These are phyloP conservation scores for Coprinellus aureogranulatus DNA, from an alignment of 768 basidiomycete species.

Conservation along the genomic window DNA sequence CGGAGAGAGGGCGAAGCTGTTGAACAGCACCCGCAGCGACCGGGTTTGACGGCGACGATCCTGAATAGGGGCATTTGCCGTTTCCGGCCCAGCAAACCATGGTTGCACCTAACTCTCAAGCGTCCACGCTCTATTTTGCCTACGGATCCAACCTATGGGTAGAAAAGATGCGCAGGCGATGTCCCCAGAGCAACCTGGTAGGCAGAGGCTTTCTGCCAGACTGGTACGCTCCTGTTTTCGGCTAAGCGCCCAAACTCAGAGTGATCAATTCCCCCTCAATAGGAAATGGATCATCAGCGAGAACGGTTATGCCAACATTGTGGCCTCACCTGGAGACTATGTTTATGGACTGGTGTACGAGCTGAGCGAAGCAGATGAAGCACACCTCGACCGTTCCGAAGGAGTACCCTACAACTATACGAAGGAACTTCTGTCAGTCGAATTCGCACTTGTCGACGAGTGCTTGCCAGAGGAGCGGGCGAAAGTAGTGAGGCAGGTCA, in stretches of 20 bases:
- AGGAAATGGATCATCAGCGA: conserved; percentile 49
- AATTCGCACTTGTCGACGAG: too few relatives aligned
- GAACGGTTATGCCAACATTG: conserved; percentile 42
- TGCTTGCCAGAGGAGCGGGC: too few relatives aligned
- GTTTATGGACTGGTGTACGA: conserved; percentile 43
- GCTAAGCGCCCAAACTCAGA: not conserved
- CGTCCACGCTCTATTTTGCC: conserved; percentile 38
- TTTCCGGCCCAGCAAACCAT: too few relatives aligned
- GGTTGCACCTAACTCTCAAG: too few relatives aligned
- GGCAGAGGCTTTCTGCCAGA: conserved; percentile 35
- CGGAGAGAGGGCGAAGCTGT: too few relatives aligned
- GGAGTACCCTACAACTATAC: conserved; percentile 33
- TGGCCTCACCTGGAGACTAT: conserved; percentile 36
- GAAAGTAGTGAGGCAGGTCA: conserved; percentile 13
- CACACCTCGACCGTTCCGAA: conserved; percentile 39
- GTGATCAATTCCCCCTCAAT: not conserved
- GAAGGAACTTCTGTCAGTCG: conserved; percentile 21
- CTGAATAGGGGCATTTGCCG: too few relatives aligned
- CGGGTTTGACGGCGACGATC: too few relatives aligned
- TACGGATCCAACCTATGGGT: conserved; percentile 51
- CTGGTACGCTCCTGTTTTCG: conserved; percentile 30
- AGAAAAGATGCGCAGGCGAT: conserved; percentile 46
- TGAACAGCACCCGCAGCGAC: too few relatives aligned
- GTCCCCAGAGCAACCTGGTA: conserved; percentile 38
- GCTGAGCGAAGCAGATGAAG: conserved; percentile 37